Evolutionary conservation across 1,284 basidiomycete genomes (phyloP).

Genomic region (Golubevia sp.): DNA sequence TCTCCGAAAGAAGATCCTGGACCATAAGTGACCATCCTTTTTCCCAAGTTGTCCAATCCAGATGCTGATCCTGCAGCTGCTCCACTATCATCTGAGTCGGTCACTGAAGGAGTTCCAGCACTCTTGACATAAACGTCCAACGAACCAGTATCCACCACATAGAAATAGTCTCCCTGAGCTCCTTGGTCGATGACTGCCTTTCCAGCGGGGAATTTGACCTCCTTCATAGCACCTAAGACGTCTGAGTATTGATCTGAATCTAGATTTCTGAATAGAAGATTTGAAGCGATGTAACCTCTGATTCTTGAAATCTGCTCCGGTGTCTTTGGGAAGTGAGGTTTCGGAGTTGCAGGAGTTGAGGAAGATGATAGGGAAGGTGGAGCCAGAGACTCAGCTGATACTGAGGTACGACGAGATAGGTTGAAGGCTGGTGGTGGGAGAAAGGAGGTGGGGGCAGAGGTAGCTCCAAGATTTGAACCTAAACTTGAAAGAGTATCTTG

Average conservation of each 20-base stretch:
- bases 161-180: constrained; percentile 95
- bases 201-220: constrained; percentile 73
- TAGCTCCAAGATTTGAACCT: neutral
- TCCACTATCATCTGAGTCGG: neutral
- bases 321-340: constrained; percentile 74
- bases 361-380: constrained; percentile 69
- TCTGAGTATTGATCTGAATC: constrained; percentile 94
- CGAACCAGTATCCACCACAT: constrained; percentile 88
- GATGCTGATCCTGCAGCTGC: constrained; percentile 3
- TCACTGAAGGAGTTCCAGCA: constrained; percentile 2
- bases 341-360: constrained; percentile 52
- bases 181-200: constrained; percentile 94
- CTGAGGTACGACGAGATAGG: constrained; percentile 86
- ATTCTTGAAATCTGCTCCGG: constrained; percentile 85
- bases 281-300: constrained; percentile 80
- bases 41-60: constrained; percentile 16
- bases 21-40: constrained; percentile 71
- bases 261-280: constrained; percentile 93
- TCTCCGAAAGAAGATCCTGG: constrained; percentile 92
- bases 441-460: constrained; percentile 4
- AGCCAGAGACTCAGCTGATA: constrained; percentile 94
- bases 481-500: no score
- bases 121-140: constrained; percentile 82
- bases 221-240: constrained; percentile 93
- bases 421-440: constrained; percentile 69